Conservation (phyloP, 306 rosid genomes). For the Sophora flavescens region DNA sequence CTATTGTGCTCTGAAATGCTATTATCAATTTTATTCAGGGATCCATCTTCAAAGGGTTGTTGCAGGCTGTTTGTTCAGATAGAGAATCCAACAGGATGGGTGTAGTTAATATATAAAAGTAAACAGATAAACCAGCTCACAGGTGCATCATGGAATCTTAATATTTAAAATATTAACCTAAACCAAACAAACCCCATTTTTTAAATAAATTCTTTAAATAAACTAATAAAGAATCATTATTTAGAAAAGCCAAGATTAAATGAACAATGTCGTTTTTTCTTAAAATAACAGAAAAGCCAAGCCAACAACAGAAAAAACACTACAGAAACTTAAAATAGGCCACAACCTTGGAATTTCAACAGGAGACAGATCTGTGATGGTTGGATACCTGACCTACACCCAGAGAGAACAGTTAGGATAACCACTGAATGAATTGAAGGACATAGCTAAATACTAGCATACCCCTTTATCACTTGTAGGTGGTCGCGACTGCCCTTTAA, state of each 20-base stretch:
- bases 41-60: conserved; percentile 61
- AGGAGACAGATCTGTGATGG: conserved; percentile 68
- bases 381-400: conserved; percentile 81
- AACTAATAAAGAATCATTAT: conserved; percentile 2
- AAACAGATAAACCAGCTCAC: conserved; percentile 31
- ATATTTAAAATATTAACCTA: conserved; percentile 2
- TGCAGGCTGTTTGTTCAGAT: conserved; percentile 63
- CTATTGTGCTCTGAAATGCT: conserved; percentile 54
- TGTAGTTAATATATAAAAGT: conserved; percentile 31
- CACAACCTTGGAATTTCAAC: conserved; percentile 74
- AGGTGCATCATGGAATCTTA: conserved; percentile 15
- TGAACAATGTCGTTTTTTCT: background rate
- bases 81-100: conserved; percentile 42
- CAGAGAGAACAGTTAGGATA: conserved; percentile 52
- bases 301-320: conserved; percentile 1
- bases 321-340: conserved; percentile 36
- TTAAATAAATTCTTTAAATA: background rate
- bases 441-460: conserved; percentile 42
- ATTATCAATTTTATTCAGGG: conserved; percentile 51
- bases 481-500: conserved; percentile 73
- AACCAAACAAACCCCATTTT: conserved; percentile 16
- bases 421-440: conserved; percentile 38
- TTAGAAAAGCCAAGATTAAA: conserved; percentile 33
- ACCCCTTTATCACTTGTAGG: conserved; percentile 75
- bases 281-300: background rate